Evolutionary conservation across 2,329 filamentous ascomycete species (phyloP), one percentile per base, ranked within the genome.

Genomic region (Coleophoma cylindrospora): DNA sequence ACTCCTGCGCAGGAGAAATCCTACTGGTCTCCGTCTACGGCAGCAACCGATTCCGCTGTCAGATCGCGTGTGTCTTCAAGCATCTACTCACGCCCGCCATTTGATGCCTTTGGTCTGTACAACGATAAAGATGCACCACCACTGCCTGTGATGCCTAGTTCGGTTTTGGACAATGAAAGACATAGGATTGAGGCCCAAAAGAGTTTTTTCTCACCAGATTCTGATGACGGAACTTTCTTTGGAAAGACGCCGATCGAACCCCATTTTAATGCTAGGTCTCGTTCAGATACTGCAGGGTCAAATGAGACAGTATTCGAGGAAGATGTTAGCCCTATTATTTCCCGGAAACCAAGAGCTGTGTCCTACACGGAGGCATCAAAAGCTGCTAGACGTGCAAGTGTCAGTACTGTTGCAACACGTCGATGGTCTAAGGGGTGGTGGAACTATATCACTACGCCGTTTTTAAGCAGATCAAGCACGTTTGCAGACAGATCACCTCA

Each of bases 391-490:
- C 58, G 56, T 52, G 53, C 54, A 43, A 65, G 62, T 43, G 50
- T 61, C 8, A 63, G 57, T 47, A 64, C 61, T 41, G 46, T 60
- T 48, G 57, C 54, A 17, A 61, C 59, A 38, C 50, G 73, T 40
- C 76, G 79, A 11, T 76, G 75, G 49, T 85, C 84, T 22, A 75
- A 76, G 52, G 87, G 87, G 17, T 91, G 87, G 86, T 91, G 87
- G 87, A 87, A 89, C 59, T 76, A 87, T 56, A 81, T 91, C 49
- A 84, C 79, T 8, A 87, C 86, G 1, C 87, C 87, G 0, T 90
- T 90, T 60, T 47, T 67, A n/a, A 62, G 64, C 19, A 55, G 61
- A 43, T 64, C 64, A 13, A 67, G 65, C 40, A 67, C 63, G 1
- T 58, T 68, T 19, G 58, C 61, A 7, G 60, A 52, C 22, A 43